Conservation (phyloP, 805 yeast genomes). For the Hanseniaspora guilliermondii region DNA sequence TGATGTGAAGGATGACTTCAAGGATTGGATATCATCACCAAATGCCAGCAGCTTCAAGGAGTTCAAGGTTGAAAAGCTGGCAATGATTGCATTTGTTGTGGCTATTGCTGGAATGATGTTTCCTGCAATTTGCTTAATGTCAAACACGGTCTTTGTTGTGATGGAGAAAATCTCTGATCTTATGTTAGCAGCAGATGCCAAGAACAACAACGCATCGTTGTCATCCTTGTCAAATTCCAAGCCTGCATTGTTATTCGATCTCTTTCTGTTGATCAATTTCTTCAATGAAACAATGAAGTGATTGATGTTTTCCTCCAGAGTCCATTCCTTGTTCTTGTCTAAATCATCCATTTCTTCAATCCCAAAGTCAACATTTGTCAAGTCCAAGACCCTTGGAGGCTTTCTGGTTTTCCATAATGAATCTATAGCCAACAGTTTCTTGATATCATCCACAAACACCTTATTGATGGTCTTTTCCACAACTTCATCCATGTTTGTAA, state of each 20-base stretch:
- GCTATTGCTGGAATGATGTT: constrained; percentile 98
- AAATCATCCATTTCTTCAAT: constrained; percentile 16
- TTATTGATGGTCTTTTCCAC: constrained; percentile 36
- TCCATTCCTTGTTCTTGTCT: constrained; percentile 40
- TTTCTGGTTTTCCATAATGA: constrained; percentile 65
- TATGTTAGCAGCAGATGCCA: constrained; percentile 71
- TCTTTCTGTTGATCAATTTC: constrained; percentile 38
- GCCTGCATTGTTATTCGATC: constrained; percentile 13
- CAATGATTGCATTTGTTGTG: constrained; percentile 89
- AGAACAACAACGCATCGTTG: constrained; percentile 78
- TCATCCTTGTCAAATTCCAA: constrained; percentile 88
- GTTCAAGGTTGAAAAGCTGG: constrained; percentile 72
- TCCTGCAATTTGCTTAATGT: constrained; percentile 89
- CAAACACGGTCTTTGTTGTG: constrained; percentile 64
- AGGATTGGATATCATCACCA: constrained; percentile 25
- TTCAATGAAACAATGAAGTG: constrained; percentile 42
- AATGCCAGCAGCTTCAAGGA: constrained; percentile 43
- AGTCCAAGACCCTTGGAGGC: constrained; percentile 53
- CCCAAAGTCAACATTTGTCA: constrained; percentile 16
- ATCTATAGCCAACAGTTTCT: constrained; percentile 55
- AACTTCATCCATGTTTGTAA: constrained; percentile 24
- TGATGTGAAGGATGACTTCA: constrained; percentile 38
- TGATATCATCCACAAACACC: constrained; percentile 63
- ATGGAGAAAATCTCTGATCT: constrained; percentile 61
- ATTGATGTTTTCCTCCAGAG: constrained; percentile 46